Conservation (phyloP, 176 grass and related monocot species). For the Oryza officinalis region DNA sequence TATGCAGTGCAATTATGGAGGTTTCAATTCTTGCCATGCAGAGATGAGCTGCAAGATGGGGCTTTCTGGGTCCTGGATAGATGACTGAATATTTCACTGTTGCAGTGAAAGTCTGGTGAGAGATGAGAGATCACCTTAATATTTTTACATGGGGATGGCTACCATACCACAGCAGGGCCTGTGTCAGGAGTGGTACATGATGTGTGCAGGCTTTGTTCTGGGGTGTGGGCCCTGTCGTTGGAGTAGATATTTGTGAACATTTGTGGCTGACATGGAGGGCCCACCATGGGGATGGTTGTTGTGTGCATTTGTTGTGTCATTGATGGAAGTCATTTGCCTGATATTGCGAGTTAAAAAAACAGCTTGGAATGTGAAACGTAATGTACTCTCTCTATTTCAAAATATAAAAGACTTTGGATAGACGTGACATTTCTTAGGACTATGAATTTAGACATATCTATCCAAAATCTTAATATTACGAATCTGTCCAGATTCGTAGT, state of each 20-base stretch:
- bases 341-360: not conserved
- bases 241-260: slow-evolving; percentile 6
- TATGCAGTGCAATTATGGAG: not conserved
- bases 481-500: no score
- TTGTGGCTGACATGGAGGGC: not conserved
- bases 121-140: not conserved
- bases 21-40: not conserved
- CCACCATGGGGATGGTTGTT: not conserved
- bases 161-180: no score
- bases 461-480: no score
- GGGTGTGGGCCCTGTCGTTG: not conserved
- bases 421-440: no score
- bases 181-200: slow-evolving; percentile 7
- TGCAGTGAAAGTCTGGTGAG: not conserved
- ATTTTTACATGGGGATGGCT: not conserved
- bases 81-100: not conserved
- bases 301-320: not conserved
- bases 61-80: not conserved
- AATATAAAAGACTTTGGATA: no score
- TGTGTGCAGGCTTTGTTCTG: not conserved
- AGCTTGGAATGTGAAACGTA: not conserved
- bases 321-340: not conserved
- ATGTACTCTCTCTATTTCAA: no score
- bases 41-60: not conserved
- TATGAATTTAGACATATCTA: no score